Conservation (phyloP, 1,139 yeast genomes). For the Geotrichum phurueaensis region DNA sequence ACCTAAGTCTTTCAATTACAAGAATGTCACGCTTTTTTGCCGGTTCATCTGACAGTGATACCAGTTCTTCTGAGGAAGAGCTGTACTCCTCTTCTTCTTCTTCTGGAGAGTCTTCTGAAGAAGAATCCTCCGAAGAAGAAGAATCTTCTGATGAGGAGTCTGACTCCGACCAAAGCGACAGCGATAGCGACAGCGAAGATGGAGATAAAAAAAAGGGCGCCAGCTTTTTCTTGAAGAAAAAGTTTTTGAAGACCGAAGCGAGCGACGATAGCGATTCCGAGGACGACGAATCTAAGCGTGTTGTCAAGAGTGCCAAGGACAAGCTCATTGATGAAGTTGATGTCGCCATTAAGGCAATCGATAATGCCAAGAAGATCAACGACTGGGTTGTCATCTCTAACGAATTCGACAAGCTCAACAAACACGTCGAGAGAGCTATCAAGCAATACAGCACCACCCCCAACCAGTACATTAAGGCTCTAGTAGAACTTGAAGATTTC, state of each 20-base stretch:
- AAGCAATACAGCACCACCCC: slow-evolving; percentile 74
- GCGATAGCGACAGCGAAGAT: slow-evolving; percentile 43
- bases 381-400: slow-evolving; percentile 73
- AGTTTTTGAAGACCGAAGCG: slow-evolving; percentile 40
- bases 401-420: slow-evolving; percentile 74
- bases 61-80: slow-evolving; percentile 73
- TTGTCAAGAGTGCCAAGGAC: slow-evolving; percentile 90
- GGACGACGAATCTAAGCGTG: slow-evolving; percentile 53
- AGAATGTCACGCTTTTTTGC: slow-evolving; percentile 74
- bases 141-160: slow-evolving; percentile 30
- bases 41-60: slow-evolving; percentile 46
- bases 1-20: neutral
- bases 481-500: slow-evolving; percentile 69
- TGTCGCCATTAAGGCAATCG: slow-evolving; percentile 59
- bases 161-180: slow-evolving; percentile 32
- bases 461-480: slow-evolving; percentile 57
- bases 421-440: slow-evolving; percentile 57
- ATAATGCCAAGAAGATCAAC: slow-evolving; percentile 60
- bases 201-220: slow-evolving; percentile 40
- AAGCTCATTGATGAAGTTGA: slow-evolving; percentile 85
- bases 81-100: slow-evolving; percentile 66
- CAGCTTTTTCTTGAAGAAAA: slow-evolving; percentile 53
- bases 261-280: slow-evolving; percentile 54
- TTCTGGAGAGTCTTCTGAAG: slow-evolving; percentile 38
- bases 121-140: slow-evolving; percentile 24